Base-by-base conservation (phyloP, 2,329 filamentous ascomycete species). In the Neopestalotiopsis sp. region DNA sequence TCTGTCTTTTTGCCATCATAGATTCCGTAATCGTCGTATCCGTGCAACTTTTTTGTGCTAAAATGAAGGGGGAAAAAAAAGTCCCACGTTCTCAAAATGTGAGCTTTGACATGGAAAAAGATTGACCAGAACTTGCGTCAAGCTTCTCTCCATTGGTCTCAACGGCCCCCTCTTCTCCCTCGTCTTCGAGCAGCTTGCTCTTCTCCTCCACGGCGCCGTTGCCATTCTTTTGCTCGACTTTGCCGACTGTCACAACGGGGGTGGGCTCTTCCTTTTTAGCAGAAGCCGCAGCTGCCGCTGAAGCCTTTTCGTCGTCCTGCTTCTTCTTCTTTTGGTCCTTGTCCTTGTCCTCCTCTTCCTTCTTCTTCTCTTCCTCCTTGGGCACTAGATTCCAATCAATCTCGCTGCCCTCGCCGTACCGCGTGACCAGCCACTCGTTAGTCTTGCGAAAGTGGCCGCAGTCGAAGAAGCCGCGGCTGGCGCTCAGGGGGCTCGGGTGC, bases 401-500 rank as follows among this genome's bases (percentile, higher is more conserved):
- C 75, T 90, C 88, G 1, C 89, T 91, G 3, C 91, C 91, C n/a
- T 87, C 83, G 0, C 96, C 96, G 80, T 98, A 97, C 69, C 92
- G 86, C 73, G 86, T 80, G 66, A 87, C 84, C 28, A 99, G 84
- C 96, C 96, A 99, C 74, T 93, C 90, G 77, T 97, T 97, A 61
- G 93, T 89, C 81, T 90, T 89, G 71, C 85, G 90, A 79, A 97
- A 97, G 81, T 97, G 94, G 0, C 90, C 89, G 74, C 92, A 95
- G 69, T 93, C 91, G 73, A 94, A 94, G 80, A 94, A 99, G 1
- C 96, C 96, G 67, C 89, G 87, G 14, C 86, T 82, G 4, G 95
- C 96, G 81, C 94, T 97, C 73, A 98, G 81, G n/a, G 96, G 96
- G 79, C 94, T 97, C 0, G 96, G 96, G 82, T 99, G 96, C 64